These are phyloP conservation scores for Westerdykella aurantiaca DNA, from an alignment of 2,329 filamentous ascomycete genomes.

Conservation along the genomic window DNA sequence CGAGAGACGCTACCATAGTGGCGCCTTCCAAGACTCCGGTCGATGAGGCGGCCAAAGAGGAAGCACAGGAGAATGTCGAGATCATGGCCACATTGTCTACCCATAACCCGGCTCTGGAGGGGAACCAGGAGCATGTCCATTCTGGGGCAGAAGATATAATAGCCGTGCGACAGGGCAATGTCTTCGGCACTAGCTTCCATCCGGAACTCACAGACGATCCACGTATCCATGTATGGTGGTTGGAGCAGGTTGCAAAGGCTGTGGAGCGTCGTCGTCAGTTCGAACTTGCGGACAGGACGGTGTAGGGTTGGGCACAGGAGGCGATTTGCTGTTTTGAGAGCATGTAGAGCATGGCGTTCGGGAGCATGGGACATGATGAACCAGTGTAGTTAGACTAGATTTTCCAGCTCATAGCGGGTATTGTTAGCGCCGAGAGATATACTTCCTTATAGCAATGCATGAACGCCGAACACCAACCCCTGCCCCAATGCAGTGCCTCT, in stretches of 20 bases:
- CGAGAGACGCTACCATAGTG: constrained; percentile 48
- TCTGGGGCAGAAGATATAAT: constrained; percentile 62
- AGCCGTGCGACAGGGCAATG: constrained; percentile 82
- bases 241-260: constrained; percentile 57
- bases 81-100: constrained; percentile 54
- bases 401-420: background rate
- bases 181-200: constrained; percentile 93
- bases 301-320: constrained; percentile 1
- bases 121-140: constrained; percentile 43
- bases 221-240: constrained; percentile 91
- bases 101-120: constrained; percentile 45
- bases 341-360: constrained; percentile 10
- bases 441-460: background rate
- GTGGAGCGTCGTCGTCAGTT: constrained; percentile 27
- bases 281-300: constrained; percentile 24
- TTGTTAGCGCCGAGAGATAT: background rate
- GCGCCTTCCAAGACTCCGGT: constrained; percentile 51
- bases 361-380: background rate
- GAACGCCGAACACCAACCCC: constrained; percentile 10
- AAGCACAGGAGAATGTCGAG: constrained; percentile 49
- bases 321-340: constrained; percentile 1
- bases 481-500: constrained; percentile 3
- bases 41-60: constrained; percentile 41
- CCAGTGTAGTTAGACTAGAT: background rate
- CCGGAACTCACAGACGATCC: constrained; percentile 85